Evolutionary conservation across 352 stramenopile species (phyloP).

Genomic region (Albugo candida): DNA sequence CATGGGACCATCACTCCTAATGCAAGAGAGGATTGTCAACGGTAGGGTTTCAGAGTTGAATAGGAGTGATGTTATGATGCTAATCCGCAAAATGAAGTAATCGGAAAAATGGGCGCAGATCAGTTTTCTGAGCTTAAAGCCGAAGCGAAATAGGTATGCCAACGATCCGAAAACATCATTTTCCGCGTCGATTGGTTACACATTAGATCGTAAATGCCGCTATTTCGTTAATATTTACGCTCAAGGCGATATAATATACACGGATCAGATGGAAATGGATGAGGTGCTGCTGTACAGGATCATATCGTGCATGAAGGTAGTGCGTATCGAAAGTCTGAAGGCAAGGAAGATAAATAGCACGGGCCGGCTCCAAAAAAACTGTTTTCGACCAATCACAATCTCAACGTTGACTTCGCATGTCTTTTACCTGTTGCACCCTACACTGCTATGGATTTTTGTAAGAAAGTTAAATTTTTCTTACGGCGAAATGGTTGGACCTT

Average conservation of each 20-base stretch:
- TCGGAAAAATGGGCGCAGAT: conserved; percentile 71
- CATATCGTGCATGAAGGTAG: conserved; percentile 92
- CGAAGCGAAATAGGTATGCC: conserved; percentile 61
- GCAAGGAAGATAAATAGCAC: conserved; percentile 92
- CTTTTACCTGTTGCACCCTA: no score
- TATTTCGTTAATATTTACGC: conserved; percentile 76
- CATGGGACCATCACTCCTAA: conserved; percentile 17
- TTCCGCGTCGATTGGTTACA: not conserved
- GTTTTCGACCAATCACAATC: conserved; percentile 89
- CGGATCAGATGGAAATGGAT: conserved; percentile 71
- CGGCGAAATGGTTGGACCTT: conserved; percentile 74
- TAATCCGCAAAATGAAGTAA: conserved; percentile 82
- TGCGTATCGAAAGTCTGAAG: conserved; percentile 93
- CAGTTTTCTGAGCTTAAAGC: conserved; percentile 73
- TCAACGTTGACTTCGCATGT: conserved; percentile 87
- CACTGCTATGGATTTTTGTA: no score
- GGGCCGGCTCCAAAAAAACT: conserved; percentile 88
- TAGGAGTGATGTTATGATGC: conserved; percentile 70
- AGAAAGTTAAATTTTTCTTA: no score
- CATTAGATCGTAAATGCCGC: conserved; percentile 21
- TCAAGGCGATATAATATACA: conserved; percentile 73
- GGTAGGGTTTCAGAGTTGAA: conserved; percentile 67
- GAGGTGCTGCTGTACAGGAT: conserved; percentile 87
- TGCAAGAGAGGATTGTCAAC: conserved; percentile 78
- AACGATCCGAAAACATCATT: not conserved